Conservation (phyloP, 495 filamentous ascomycete genomes). For the Trichocladium uniseriatum region DNA sequence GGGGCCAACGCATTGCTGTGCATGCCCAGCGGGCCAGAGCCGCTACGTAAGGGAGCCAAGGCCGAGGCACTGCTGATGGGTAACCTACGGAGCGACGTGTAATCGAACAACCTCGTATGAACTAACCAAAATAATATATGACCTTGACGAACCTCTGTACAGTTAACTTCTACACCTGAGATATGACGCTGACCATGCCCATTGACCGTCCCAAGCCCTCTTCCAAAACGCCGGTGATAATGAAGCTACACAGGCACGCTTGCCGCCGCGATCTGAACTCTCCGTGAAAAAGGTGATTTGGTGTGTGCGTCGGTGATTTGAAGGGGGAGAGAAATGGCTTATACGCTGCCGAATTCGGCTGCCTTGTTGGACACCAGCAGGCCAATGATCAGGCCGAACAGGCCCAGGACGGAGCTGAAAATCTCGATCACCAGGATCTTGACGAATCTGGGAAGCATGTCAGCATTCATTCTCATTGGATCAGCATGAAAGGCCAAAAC, state of each 20-base stretch:
- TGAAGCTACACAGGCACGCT: constrained; percentile 25
- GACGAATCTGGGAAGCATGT: constrained; percentile 63
- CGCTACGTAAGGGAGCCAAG: constrained; percentile 34
- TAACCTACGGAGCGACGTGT: constrained; percentile 23
- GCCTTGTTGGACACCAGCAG: constrained; percentile 79
- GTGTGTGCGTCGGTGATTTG: background rate
- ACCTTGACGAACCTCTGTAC: constrained; percentile 19
- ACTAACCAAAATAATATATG: constrained; percentile 14
- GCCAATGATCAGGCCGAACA: constrained; percentile 97
- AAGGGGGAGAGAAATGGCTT: background rate
- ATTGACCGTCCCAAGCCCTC: constrained; percentile 19
- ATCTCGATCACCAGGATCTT: constrained; percentile 99
- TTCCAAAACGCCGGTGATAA: constrained; percentile 30
- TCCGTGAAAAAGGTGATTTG: background rate
- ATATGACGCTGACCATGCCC: constrained; percentile 24
- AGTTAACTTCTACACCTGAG: constrained; percentile 20
- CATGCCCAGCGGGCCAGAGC: constrained; percentile 47
- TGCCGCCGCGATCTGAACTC: constrained; percentile 13
- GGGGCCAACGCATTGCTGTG: constrained; percentile 80
- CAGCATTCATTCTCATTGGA: constrained; percentile 8
- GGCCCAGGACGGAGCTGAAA: constrained; percentile 93
- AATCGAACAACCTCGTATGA: background rate
- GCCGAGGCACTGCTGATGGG: constrained; percentile 40
- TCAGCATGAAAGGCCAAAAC: constrained; percentile 23
- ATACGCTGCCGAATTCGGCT: constrained; percentile 52